Base-by-base conservation (phyloP, 805 yeast species). In the Danielozyma ontarioensis region DNA sequence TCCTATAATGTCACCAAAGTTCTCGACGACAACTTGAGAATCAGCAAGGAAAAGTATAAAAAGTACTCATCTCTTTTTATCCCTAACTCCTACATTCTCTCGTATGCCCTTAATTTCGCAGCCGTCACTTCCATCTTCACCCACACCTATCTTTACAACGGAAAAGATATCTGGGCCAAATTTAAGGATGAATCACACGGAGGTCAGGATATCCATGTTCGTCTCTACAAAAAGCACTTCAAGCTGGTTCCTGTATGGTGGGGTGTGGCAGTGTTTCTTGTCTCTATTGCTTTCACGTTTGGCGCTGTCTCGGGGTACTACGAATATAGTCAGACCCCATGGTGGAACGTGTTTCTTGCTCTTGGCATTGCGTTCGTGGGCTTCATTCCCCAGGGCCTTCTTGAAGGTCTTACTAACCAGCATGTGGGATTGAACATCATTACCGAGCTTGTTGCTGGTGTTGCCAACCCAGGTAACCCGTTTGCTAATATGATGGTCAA, bases 241-340 rank as follows among this genome's bases (percentile, higher is more conserved):
- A 40, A 39, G 22, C 43, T 44, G 17, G 54, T 45, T 4, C 54
- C 54, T 8, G 37, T 32, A 27, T 49, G 53, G 53, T 49, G 54
- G 54, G 45, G 42, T 17, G 43, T 17, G 11, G 28, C 44, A 2
- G 33, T 38, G 17, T 29, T 41, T 21, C 24, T 31, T 13, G 12
- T 40, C 24, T 33, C 44, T 13, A 15, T 45, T n/a, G 48, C 37
- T 8, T 31, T 40, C 6, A 40, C 42, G 1, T 39, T 43, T 13
- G 48, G 42, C 19, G 42, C 48, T 4, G 37, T 44, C 13, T 36
- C 35, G 16, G 41, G 49, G 13, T 38, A 33, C 14, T 45, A 36
- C 26, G 43, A 44, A 7, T 37, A 24, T 15, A 40, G 46, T 17
- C 42, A 46, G 16, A 40, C 40, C 35, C 51, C 51, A 2, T 39